Conservation (phyloP, 2,329 filamentous ascomycete genomes). For the Rhynchosporium agropyri region DNA sequence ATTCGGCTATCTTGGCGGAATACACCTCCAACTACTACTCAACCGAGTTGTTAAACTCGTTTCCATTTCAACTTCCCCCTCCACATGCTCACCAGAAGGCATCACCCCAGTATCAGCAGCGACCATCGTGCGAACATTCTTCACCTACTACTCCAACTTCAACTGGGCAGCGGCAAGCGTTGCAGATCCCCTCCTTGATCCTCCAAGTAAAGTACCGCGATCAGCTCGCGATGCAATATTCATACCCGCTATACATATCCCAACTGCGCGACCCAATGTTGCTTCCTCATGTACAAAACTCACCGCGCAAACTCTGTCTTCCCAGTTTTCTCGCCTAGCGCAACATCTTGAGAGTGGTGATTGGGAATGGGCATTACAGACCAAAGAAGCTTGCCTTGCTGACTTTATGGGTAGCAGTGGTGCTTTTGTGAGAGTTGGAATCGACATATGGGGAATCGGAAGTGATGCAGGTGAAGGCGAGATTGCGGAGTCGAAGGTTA, state of each 20-base stretch:
- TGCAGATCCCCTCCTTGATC: conserved; percentile 60
- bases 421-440: conserved; percentile 20
- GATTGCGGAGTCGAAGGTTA: conserved; percentile 19
- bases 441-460: conserved; percentile 27
- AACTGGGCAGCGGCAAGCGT: conserved; percentile 59
- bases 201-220: conserved; percentile 50
- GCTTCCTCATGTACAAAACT: conserved; percentile 49
- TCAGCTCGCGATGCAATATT: conserved; percentile 62
- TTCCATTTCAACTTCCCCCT: conserved; percentile 30
- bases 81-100: not conserved
- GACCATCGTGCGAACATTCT: conserved; percentile 56
- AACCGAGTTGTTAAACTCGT: conserved; percentile 61
- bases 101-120: conserved; percentile 32
- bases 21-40: conserved; percentile 66
- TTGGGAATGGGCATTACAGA: conserved; percentile 21
- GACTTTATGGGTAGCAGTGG: conserved; percentile 25
- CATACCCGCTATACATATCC: conserved; percentile 63
- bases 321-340: conserved; percentile 21
- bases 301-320: conserved; percentile 20
- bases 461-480: conserved; percentile 9
- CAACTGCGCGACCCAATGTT: conserved; percentile 56
- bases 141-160: conserved; percentile 62
- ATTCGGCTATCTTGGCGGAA: conserved; percentile 67
- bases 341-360: conserved; percentile 16
- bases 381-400: not conserved